Evolutionary conservation across 2,329 filamentous ascomycete species (phyloP).

Genomic region (Alternaria brassicicola): DNA sequence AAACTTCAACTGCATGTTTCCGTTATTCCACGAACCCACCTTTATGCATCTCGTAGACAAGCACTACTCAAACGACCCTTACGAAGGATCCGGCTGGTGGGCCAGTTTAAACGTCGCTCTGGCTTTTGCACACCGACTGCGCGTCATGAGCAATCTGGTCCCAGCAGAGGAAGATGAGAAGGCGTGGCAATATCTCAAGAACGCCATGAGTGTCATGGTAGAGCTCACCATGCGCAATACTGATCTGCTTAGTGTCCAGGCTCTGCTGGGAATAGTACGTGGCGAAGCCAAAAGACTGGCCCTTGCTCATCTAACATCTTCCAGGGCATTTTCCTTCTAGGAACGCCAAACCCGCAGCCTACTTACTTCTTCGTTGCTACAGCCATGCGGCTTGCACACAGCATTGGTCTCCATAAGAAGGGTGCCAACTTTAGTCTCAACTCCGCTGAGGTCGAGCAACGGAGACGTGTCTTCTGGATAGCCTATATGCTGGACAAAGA

Average conservation of each 20-base stretch:
- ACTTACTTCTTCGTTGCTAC: constrained; percentile 89
- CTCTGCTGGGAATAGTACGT: constrained; percentile 81
- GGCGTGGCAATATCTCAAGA: constrained; percentile 95
- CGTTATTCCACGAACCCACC: constrained; percentile 94
- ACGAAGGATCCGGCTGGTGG: constrained; percentile 97
- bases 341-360: constrained; percentile 94
- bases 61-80: constrained; percentile 91
- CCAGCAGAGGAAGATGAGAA: constrained; percentile 91
- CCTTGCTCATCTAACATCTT: constrained; percentile 19
- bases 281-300: background rate
- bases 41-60: constrained; percentile 97
- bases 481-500: constrained; percentile 77
- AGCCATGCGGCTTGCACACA: constrained; percentile 88
- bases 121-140: constrained; percentile 89
- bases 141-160: constrained; percentile 94
- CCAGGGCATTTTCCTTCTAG: constrained; percentile 85
- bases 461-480: constrained; percentile 79
- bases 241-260: constrained; percentile 92
- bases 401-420: constrained; percentile 92
- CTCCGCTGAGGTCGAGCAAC: constrained; percentile 90
- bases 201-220: constrained; percentile 89
- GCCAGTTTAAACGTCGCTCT: constrained; percentile 92
- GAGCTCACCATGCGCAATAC: constrained; percentile 96
- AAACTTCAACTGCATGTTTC: constrained; percentile 99
- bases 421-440: constrained; percentile 93